Base-by-base conservation (phyloP, 768 basidiomycete species). In the Rhizopogon vesiculosus region DNA sequence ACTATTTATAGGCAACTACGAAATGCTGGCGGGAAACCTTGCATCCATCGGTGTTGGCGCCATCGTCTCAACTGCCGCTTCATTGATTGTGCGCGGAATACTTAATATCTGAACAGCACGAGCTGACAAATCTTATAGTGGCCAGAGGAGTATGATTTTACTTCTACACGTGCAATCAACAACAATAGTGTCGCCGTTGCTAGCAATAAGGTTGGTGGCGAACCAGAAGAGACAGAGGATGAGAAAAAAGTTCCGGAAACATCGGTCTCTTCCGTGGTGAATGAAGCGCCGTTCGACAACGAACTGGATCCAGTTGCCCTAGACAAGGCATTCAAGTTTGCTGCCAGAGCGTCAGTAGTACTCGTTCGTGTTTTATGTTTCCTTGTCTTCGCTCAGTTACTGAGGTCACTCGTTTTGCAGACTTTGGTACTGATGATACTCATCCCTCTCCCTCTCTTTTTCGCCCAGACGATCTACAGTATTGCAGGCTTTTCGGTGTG, bases 21-120 rank as follows among this genome's bases (percentile, higher is more conserved):
- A 82, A 64, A 95, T 97, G 92, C 77, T 97, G 15, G 86, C 91
- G 0, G 94, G 94, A 2, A 94, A 95, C 71, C 73, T 96, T n/a
- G 86, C 86, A 1, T 85, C 91, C 2, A 90, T 95, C 60, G 87
- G 82, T 28, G 76, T 89, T 12, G 91, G 92, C 7, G 91, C 80
- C 3, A 85, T 97, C 53, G 75, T 97, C 59, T 80, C 92, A 2
- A 76, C 84, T 22, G 74, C 70, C 3, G 71, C 78, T 38, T 91
- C 92, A 0, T 67, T 84, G 45, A 74, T 93, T 22, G 87, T 87
- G 64, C 56, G 83, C 70, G 7, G 5, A 22, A 3, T 3, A 48
- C 45, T 15, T 0, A n/a, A 31, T 45, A 25, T 16, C 35, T 16
- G 2, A 35, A 19, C n/a, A 33, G 1, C 7, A 18, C 8, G 18